Conservation (phyloP, 192 early-diverging fungal species). For the Podila epigama region DNA sequence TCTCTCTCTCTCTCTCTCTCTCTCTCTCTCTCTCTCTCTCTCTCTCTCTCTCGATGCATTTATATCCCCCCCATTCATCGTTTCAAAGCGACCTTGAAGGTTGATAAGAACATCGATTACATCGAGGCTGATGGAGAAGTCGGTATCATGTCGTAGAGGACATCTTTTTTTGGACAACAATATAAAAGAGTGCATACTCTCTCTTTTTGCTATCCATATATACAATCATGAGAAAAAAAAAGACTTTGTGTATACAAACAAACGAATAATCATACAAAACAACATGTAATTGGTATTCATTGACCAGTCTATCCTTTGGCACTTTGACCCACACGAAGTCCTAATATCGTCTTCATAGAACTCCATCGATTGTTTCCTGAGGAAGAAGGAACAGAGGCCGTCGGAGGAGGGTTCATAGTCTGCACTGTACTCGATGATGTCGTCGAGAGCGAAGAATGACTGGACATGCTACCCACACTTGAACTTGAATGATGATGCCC, state of each 20-base stretch:
- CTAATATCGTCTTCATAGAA: conserved; percentile 40
- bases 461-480: no score
- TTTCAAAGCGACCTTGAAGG: conserved; percentile 22
- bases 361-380: conserved; percentile 11
- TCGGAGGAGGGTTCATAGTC: no score
- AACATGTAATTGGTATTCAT: neutral
- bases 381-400: no score
- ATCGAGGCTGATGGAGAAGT: conserved; percentile 70
- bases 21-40: no score
- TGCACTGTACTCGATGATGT: neutral
- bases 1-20: no score
- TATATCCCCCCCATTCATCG: no score
- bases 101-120: conserved; percentile 52
- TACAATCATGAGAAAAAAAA: neutral
- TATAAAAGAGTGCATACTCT: neutral
- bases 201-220: neutral
- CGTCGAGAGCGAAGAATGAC: neutral
- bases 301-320: conserved; percentile 3
- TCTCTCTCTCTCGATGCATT: no score
- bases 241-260: neutral
- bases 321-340: conserved; percentile 29
- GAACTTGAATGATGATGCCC: no score
- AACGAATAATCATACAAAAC: neutral
- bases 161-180: neutral
- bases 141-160: neutral